phyloP scores from a whole-genome alignment of 2,329 filamentous ascomycete genomes.

The Cadophora sp. region DNA sequence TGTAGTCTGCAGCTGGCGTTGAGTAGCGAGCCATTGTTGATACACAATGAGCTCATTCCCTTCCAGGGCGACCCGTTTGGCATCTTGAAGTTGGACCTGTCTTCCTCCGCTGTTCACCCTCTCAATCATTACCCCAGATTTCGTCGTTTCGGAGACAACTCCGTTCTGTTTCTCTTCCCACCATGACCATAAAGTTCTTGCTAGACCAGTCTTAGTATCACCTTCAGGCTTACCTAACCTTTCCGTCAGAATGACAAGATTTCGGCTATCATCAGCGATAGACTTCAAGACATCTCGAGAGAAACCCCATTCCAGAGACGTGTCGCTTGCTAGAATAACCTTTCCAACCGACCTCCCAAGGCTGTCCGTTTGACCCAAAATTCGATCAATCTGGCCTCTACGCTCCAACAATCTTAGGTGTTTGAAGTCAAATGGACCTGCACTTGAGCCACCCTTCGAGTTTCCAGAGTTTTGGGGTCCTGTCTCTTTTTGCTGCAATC shows the following conservation, averaged over 20 bases:
- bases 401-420: constrained; percentile 84
- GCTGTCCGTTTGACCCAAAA: constrained; percentile 57
- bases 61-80: constrained; percentile 70
- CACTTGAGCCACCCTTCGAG: constrained; percentile 56
- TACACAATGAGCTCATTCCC: constrained; percentile 81
- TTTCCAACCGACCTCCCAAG: constrained; percentile 57
- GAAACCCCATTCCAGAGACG: constrained; percentile 93
- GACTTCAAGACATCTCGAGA: constrained; percentile 79
- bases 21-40: constrained; percentile 90
- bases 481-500: constrained; percentile 50
- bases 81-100: constrained; percentile 65
- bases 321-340: constrained; percentile 91
- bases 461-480: constrained; percentile 53
- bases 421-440: constrained; percentile 87
- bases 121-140: constrained; percentile 65
- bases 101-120: constrained; percentile 70
- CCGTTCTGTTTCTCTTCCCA: constrained; percentile 74
- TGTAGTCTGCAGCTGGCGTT: constrained; percentile 85
- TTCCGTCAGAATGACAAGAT: constrained; percentile 88
- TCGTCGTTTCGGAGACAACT: constrained; percentile 61
- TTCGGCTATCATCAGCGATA: constrained; percentile 78
- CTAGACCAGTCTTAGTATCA: constrained; percentile 54
- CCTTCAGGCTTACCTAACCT: constrained; percentile 56
- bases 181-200: constrained; percentile 79
- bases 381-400: constrained; percentile 77